A percentile compares a stretch with the other conserved stretches of the same genome.
These are phyloP conservation scores for Arthrobotrys megalospora DNA, from an alignment of 2,329 filamentous ascomycete species.

Conservation along the genomic window DNA sequence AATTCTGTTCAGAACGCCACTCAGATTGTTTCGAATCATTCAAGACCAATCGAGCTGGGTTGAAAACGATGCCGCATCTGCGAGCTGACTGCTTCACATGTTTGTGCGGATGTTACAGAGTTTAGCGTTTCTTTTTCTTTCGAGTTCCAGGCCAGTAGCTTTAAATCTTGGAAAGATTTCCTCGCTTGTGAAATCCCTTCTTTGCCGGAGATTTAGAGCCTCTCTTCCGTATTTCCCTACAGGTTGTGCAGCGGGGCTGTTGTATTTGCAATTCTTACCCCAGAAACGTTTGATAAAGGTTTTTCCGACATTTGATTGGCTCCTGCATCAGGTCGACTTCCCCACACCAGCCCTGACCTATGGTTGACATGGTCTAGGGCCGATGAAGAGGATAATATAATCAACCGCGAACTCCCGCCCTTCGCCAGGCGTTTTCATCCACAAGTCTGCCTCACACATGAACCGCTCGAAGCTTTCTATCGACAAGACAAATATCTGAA, in stretches of 20 bases:
- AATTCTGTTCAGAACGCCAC: neutral
- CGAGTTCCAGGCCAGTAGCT: neutral
- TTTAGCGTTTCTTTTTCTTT: slow-evolving; percentile 1
- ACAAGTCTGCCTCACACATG: slow-evolving; percentile 42
- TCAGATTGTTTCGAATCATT: too few relatives aligned
- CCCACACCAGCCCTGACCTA: slow-evolving; percentile 1
- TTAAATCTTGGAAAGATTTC: slow-evolving; percentile 6
- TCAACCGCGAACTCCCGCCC: slow-evolving; percentile 40
- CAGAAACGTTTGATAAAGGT: slow-evolving; percentile 21
- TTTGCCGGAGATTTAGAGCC: slow-evolving; percentile 52
- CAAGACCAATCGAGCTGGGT: too few relatives aligned
- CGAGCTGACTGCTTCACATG: neutral
- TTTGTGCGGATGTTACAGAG: neutral
- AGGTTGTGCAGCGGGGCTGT: slow-evolving; percentile 17
- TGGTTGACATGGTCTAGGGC: neutral
- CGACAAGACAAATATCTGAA: neutral
- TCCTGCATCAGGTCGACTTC: neutral
- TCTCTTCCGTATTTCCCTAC: slow-evolving; percentile 26
- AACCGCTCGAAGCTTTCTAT: neutral
- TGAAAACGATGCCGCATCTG: slow-evolving; percentile 10
- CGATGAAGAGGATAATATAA: slow-evolving; percentile 34
- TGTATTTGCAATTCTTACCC: slow-evolving; percentile 53
- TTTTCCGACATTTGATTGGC: slow-evolving; percentile 34
- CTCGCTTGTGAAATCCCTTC: slow-evolving; percentile 46
- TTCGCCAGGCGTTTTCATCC: slow-evolving; percentile 48